These are phyloP conservation scores for Suillus hirtellus DNA, from an alignment of 768 basidiomycete species.

Conservation along the genomic window DNA sequence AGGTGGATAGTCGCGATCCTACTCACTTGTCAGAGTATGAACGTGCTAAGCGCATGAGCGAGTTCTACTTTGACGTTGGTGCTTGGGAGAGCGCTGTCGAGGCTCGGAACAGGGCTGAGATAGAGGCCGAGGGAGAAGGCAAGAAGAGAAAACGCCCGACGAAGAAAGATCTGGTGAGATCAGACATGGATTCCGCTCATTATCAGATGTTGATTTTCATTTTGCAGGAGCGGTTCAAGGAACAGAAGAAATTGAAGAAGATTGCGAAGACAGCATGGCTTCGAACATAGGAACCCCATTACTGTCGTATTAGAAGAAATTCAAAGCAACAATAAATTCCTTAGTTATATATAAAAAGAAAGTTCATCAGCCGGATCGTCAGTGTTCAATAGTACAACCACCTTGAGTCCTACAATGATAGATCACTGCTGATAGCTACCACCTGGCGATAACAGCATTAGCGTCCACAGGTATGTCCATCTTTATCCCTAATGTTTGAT, in stretches of 20 bases:
- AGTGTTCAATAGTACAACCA: not conserved
- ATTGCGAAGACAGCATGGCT: slow-evolving; percentile 89
- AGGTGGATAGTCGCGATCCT: slow-evolving; percentile 67
- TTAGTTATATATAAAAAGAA: not conserved
- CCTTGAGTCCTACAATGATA: not conserved
- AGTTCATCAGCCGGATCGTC: not conserved
- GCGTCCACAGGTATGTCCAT: not conserved
- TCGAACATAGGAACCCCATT: slow-evolving; percentile 48
- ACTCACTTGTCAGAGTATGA: slow-evolving; percentile 79
- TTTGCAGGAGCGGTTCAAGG: slow-evolving; percentile 76
- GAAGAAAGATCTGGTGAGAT: slow-evolving; percentile 81
- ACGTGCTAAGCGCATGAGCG: slow-evolving; percentile 77
- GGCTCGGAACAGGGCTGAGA: slow-evolving; percentile 35
- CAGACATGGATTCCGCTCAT: slow-evolving; percentile 10
- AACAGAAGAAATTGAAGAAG: slow-evolving; percentile 80
- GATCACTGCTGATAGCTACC: not conserved
- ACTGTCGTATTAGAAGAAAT: slow-evolving; percentile 5
- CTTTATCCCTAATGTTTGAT: not conserved
- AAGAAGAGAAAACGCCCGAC: slow-evolving; percentile 78
- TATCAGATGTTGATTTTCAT: slow-evolving; percentile 12
- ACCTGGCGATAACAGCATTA: not conserved
- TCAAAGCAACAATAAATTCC: not conserved
- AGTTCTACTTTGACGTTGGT: slow-evolving; percentile 84
- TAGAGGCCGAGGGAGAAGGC: slow-evolving; percentile 47
- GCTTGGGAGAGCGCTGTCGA: slow-evolving; percentile 76